phyloP scores from a whole-genome alignment of 352 stramenopile species.

The Phytophthora parvispora region DNA sequence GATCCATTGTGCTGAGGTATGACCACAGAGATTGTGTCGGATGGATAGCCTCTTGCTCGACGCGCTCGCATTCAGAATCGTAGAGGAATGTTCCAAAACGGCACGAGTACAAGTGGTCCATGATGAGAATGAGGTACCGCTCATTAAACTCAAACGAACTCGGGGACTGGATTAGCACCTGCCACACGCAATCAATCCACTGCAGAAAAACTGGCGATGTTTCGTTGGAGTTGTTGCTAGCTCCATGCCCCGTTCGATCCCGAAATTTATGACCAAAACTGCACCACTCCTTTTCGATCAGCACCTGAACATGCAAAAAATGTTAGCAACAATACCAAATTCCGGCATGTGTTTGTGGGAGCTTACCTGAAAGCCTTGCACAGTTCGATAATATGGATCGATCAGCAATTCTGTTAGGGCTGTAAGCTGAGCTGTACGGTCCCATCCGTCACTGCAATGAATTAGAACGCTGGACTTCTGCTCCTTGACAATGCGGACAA shows the following conservation, averaged over 20 bases:
- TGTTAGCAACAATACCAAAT: not conserved
- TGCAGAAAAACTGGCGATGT: constrained; percentile 98
- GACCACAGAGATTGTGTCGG: constrained; percentile 85
- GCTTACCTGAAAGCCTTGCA: constrained; percentile 58
- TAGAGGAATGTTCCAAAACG: constrained; percentile 97
- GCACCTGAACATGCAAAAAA: constrained; percentile 47
- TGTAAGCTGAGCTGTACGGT: constrained; percentile 93
- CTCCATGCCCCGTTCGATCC: constrained; percentile 74
- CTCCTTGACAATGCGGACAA: constrained; percentile 81
- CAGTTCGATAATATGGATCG: constrained; percentile 92
- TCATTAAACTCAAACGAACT: constrained; percentile 91
- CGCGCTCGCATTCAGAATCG: constrained; percentile 91
- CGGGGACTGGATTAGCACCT: constrained; percentile 81
- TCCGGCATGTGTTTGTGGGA: not conserved
- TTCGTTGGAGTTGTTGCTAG: constrained; percentile 78
- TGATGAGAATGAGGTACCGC: constrained; percentile 81
- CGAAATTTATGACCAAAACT: constrained; percentile 92
- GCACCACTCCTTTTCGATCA: constrained; percentile 94
- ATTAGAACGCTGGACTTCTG: constrained; percentile 95
- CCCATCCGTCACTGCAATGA: constrained; percentile 99
- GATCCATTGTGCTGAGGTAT: constrained; percentile 74
- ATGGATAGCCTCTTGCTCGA: constrained; percentile 55
- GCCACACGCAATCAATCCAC: constrained; percentile 91
- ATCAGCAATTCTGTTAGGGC: constrained; percentile 88
- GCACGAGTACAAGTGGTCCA: constrained; percentile 87